Evolutionary conservation across 306 rosid genomes (phyloP), one percentile per base, ranked within the genome.

Genomic region (Sicyos edulis): DNA sequence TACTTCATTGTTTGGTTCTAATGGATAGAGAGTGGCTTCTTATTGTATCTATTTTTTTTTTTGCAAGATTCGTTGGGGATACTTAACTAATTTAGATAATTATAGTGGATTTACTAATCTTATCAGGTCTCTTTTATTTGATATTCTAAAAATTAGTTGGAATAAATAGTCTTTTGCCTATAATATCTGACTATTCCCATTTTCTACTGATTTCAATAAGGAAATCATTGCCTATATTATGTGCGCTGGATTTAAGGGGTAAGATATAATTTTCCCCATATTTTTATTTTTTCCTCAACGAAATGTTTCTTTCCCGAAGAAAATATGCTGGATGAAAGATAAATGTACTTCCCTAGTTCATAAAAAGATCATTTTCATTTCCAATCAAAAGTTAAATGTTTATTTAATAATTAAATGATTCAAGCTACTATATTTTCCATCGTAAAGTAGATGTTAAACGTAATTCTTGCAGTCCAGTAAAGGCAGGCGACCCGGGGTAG

Each of bases 401-500:
- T 40, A 40, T 65, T 69, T 16, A 9, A 16, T 64, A 37, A n/a
- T 65, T 40, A 17, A 4, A 66, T 66, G 10, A 50, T 5, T 19
- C 71, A 10, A 42, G 71, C 54, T 66, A 45, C 54, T 42, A 42
- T 42, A 42, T 42, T 49, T 69, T 19, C 59, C 59, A n/a, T 52
- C 62, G 52, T 21, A 51, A 50, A 34, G 13, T 51, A 22, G 72
- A 63, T 19, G 13, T 62, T 64, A 67, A 44, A 75, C 74, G 72
- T 42, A 54, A 63, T 81, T 69, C 68, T 72, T 85, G 82, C 83
- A 95, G 99, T 91, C 96, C 61, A 66, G 81, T 75, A 91, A 82
- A 85, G 96, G 96, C 72, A 88, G 95, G 73, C 87, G 99, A 72
- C 84, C 82, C 0, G 84, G 88, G 76, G 80, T 77, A 71, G 99